A percentile compares a stretch with the other conserved stretches of the same genome.
phyloP scores from a whole-genome alignment of 2,329 filamentous ascomycete genomes.

The Fulvia fulva region DNA sequence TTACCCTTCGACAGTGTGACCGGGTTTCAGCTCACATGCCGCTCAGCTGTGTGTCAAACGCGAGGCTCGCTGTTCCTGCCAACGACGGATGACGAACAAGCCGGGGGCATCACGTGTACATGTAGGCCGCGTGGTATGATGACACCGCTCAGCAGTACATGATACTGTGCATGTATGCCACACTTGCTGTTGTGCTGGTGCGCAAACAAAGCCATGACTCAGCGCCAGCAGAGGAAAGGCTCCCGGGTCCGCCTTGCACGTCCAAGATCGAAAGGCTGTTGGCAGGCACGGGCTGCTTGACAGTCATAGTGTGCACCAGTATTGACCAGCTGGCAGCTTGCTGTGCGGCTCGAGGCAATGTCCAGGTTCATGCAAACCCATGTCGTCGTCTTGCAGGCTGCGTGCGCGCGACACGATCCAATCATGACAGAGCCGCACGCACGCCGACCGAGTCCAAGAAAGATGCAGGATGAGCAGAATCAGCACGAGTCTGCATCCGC shows the following conservation, averaged over 20 bases:
- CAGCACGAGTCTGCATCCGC: background rate
- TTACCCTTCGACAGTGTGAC: background rate
- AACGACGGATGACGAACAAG: conserved; percentile 1
- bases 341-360: background rate
- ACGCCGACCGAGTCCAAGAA: background rate
- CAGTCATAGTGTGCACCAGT: background rate
- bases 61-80: background rate
- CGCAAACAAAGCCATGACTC: background rate
- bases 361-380: background rate
- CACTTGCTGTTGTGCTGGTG: background rate
- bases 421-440: background rate
- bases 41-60: background rate
- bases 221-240: background rate
- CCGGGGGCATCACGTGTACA: background rate
- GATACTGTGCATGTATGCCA: no score
- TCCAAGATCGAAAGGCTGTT: background rate
- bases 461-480: background rate
- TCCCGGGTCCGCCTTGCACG: background rate
- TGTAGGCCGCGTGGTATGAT: background rate
- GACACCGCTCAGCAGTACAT: background rate
- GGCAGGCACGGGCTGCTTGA: background rate
- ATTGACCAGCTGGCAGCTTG: background rate
- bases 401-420: background rate
- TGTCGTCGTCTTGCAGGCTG: background rate
- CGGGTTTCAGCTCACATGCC: conserved; percentile 3